phyloP scores from a whole-genome alignment of 2,329 filamentous ascomycete genomes.

The Emericellopsis atlantica region DNA sequence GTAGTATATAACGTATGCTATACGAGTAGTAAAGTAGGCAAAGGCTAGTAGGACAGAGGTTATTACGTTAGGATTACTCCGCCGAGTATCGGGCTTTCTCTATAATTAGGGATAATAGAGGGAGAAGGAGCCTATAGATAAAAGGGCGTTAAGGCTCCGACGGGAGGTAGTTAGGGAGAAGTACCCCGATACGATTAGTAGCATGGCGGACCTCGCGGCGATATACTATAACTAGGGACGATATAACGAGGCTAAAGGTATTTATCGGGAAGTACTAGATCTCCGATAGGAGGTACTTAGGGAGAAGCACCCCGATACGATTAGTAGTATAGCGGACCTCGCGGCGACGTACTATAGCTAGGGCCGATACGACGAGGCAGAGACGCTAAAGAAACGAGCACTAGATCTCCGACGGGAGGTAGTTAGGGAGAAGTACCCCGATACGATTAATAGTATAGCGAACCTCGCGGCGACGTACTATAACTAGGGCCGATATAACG shows the following conservation, averaged over 20 bases:
- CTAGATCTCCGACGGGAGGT: background rate
- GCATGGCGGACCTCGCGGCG: background rate
- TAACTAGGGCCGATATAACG: background rate
- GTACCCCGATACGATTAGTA: background rate
- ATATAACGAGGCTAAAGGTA: background rate
- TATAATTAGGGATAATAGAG: conserved; percentile 9
- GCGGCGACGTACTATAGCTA: conserved; percentile 4
- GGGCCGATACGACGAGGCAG: conserved; percentile 3
- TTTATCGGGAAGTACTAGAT: background rate
- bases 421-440: background rate
- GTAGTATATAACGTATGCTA: conserved; percentile 14
- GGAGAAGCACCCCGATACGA: background rate
- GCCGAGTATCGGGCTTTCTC: conserved; percentile 9
- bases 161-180: conserved; percentile 7
- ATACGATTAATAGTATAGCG: conserved; percentile 7
- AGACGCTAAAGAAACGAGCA: too few relatives aligned
- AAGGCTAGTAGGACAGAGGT: conserved; percentile 6
- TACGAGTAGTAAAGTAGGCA: conserved; percentile 11
- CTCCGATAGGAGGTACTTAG: background rate
- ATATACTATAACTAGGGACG: background rate
- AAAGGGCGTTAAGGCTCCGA: conserved; percentile 5
- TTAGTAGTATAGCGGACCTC: conserved; percentile 9
- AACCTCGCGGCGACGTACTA: conserved; percentile 7
- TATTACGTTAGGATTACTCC: conserved; percentile 5
- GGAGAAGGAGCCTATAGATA: conserved; percentile 10